Evolutionary conservation across 495 filamentous ascomycete genomes (phyloP).

Genomic region (Penicillium nucicola): DNA sequence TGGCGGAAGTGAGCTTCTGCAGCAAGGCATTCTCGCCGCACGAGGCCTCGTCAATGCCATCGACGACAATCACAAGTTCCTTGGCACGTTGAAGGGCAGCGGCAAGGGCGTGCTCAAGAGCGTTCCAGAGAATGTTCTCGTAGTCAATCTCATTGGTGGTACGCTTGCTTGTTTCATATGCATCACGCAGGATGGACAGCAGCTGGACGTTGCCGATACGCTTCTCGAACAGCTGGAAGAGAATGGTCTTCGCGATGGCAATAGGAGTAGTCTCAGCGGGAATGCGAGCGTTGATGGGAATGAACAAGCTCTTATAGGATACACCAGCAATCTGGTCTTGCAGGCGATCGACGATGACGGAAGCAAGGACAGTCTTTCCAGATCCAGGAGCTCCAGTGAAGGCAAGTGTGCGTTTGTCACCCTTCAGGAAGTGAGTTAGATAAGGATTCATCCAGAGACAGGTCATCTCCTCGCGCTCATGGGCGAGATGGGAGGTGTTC

Average conservation of each 20-base stretch:
- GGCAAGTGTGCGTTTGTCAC: slow-evolving; percentile 21
- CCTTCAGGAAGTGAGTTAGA: slow-evolving; percentile 36
- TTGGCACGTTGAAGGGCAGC: slow-evolving; percentile 27
- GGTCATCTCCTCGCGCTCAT: slow-evolving; percentile 39
- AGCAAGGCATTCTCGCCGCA: slow-evolving; percentile 26
- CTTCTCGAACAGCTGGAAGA: slow-evolving; percentile 35
- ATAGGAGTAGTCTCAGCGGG: slow-evolving; percentile 20
- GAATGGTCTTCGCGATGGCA: slow-evolving; percentile 29
- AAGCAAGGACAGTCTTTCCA: slow-evolving; percentile 40
- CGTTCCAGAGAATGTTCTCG: slow-evolving; percentile 22
- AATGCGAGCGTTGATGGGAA: slow-evolving; percentile 33
- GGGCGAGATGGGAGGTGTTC: slow-evolving; percentile 35
- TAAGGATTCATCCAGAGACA: slow-evolving; percentile 36
- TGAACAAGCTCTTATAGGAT: slow-evolving; percentile 29
- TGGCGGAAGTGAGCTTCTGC: slow-evolving; percentile 22
- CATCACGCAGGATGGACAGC: slow-evolving; percentile 30
- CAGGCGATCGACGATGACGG: slow-evolving; percentile 36
- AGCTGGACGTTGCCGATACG: slow-evolving; percentile 36
- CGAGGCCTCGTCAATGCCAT: slow-evolving; percentile 34
- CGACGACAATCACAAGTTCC: slow-evolving; percentile 34
- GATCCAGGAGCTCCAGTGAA: slow-evolving; percentile 35
- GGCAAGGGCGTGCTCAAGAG: slow-evolving; percentile 19
- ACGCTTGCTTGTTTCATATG: slow-evolving; percentile 25
- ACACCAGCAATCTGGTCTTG: slow-evolving; percentile 36
- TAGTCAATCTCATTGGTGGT: slow-evolving; percentile 23